Evolutionary conservation across 352 stramenopile genomes (phyloP).

Genomic region (Phytopythium cucurbitacearum): DNA sequence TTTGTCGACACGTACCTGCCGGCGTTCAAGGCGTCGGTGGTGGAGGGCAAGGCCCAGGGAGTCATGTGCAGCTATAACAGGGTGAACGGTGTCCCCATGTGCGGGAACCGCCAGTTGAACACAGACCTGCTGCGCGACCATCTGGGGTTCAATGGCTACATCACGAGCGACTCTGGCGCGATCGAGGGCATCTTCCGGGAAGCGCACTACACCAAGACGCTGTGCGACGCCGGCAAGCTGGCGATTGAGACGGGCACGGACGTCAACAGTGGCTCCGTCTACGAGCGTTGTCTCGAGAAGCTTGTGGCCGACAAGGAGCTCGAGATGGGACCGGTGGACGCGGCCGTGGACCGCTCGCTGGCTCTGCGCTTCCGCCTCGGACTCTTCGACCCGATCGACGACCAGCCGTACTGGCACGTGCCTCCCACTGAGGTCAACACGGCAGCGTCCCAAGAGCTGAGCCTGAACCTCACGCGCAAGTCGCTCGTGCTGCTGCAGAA

Average conservation of each 20-base stretch:
- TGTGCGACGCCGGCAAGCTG: conserved; percentile 55
- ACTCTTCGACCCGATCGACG: conserved; percentile 86
- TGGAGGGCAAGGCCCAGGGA: conserved; percentile 57
- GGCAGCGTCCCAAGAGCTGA: conserved; percentile 47
- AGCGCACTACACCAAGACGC: conserved; percentile 73
- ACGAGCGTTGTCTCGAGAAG: conserved; percentile 68
- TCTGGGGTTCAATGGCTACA: conserved; percentile 92
- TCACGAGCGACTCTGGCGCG: conserved; percentile 93
- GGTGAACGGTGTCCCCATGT: conserved; percentile 92
- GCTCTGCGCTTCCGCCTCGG: conserved; percentile 89
- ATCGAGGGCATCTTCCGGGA: conserved; percentile 78
- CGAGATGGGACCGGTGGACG: conserved; percentile 43
- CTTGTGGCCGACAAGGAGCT: conserved; percentile 46
- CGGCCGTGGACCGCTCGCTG: conserved; percentile 64
- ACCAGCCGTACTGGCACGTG: conserved; percentile 81
- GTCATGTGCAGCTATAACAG: conserved; percentile 98
- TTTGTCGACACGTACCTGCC: conserved; percentile 92
- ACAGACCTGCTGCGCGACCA: conserved; percentile 61
- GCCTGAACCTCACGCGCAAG: conserved; percentile 72
- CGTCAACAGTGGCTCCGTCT: conserved; percentile 85
- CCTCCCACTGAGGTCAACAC: conserved; percentile 71
- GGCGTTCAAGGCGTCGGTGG: conserved; percentile 80
- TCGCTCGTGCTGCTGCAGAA: conserved; percentile 95
- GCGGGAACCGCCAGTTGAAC: conserved; percentile 80
- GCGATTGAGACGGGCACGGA: conserved; percentile 79